These are phyloP conservation scores for Pyrenopolyporus hunteri DNA, from an alignment of 495 filamentous ascomycete species.

Conservation along the genomic window DNA sequence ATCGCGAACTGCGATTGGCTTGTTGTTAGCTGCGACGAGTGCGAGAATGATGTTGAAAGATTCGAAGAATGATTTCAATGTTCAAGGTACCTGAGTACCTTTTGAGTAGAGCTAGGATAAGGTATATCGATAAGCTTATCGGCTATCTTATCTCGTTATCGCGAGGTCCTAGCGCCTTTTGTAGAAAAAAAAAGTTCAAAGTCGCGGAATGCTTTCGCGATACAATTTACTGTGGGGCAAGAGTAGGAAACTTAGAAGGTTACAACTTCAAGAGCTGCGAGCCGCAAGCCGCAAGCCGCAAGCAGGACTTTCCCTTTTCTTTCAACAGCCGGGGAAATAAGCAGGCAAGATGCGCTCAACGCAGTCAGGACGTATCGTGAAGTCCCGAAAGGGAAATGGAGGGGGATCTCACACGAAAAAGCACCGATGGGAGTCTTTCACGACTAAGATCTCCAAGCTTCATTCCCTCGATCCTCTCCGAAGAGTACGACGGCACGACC, in stretches of 20 bases:
- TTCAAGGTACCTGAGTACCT: no score
- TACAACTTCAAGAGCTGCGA: neutral
- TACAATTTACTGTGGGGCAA: conserved; percentile 21
- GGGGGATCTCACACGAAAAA: conserved; percentile 74
- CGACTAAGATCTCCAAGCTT: conserved; percentile 88
- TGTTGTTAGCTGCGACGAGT: neutral
- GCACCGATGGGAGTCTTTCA: conserved; percentile 91
- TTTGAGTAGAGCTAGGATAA: conserved; percentile 1
- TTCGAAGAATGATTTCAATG: no score
- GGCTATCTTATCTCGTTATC: conserved; percentile 13
- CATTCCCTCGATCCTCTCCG: conserved; percentile 87
- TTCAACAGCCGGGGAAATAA: neutral
- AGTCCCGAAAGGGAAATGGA: conserved; percentile 68
- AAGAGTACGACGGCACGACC: conserved; percentile 78
- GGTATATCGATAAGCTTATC: conserved; percentile 11
- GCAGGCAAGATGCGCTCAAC: conserved; percentile 56
- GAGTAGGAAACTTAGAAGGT: neutral
- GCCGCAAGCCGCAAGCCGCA: no score
- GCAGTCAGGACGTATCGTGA: conserved; percentile 67
- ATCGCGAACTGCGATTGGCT: conserved; percentile 6
- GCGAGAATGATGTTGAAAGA: neutral
- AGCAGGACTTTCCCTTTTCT: conserved; percentile 4
- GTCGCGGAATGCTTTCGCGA: conserved; percentile 7
- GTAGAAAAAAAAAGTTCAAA: conserved; percentile 21
- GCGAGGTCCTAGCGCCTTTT: conserved; percentile 1